Base-by-base conservation (phyloP, 2,329 filamentous ascomycete species). In the Cytospora piceicola region DNA sequence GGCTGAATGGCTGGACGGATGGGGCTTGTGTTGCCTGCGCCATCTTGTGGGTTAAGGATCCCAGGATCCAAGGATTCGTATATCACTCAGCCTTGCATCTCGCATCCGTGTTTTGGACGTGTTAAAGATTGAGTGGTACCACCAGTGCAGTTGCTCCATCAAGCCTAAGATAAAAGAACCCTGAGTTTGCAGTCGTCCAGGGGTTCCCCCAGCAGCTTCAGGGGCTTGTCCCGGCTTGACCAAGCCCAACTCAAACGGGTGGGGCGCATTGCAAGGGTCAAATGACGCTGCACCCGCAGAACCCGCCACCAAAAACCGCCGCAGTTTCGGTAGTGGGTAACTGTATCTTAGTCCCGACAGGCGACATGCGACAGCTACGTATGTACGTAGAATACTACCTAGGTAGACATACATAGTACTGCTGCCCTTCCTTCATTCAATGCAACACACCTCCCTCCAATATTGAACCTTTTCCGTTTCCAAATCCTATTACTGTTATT, bases 161-260 rank as follows among this genome's bases (percentile, higher is more conserved):
- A 46, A 46, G 42, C 42, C 42, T 46, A 20, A 22, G 22, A 46
- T 46, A 46, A 22, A 46, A 14, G 39, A 27, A 32, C 27, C 55
- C 54, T 42, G 24, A 51, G n/a, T 49, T 64, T 49, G 57, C 6
- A 46, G 17, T 17, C n/a, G 52, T 22, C 20, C 58, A 56, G 32
- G 58, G 24, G 34, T 2, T 24, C 32, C 24, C 53, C 58, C 42
- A 34, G 58, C 64, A 57, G 60, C 59, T 53, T 59, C 58, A 67
- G 58, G 46, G 54, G 46, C 22, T 22, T 49, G 46, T 24, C 46
- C 46, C 11, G 46, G n/a, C n/a, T 12, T 22, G n/a, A 8, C 46
- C 46, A 49, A 49, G 46, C 34, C 52, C 51, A 55, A 58, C 53
- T 42, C 54, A 54, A 58, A 62, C 59, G 59, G 60, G 62, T 58